Conservation (phyloP, 352 stramenopile genomes). For the Lagenidium giganteum region DNA sequence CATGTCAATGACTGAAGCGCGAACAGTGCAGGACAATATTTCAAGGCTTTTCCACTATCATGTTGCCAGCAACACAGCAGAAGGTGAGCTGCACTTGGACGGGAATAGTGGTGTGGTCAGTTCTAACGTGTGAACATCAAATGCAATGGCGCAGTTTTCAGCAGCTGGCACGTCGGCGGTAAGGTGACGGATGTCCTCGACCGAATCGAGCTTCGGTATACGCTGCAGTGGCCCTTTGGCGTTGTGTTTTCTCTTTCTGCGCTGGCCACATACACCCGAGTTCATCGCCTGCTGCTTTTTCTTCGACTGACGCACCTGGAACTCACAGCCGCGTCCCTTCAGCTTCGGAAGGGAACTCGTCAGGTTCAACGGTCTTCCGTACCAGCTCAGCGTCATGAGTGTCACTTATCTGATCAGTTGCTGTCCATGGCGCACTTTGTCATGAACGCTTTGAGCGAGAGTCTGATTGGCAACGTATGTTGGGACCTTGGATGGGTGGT, state of each 20-base stretch:
- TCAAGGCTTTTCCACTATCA: conserved; percentile 44
- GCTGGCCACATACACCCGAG: conserved; percentile 5
- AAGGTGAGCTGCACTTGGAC: conserved; percentile 35
- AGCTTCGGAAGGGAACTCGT: conserved; percentile 12
- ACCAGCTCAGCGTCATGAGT: no score
- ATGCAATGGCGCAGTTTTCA: no score
- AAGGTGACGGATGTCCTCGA: conserved; percentile 11
- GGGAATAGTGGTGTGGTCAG: conserved; percentile 13
- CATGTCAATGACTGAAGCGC: conserved; percentile 55
- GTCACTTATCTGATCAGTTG: no score
- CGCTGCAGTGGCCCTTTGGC: conserved; percentile 3
- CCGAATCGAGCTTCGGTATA: conserved; percentile 12
- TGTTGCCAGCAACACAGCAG: conserved; percentile 19
- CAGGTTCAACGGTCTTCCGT: no score
- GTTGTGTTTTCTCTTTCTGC: conserved; percentile 5
- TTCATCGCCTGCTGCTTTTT: conserved; percentile 16
- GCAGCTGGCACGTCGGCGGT: no score
- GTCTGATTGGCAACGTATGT: no score
- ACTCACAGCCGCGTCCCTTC: conserved; percentile 25
- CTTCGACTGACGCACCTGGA: conserved; percentile 38
- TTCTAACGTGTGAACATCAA: no score
- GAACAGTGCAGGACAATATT: conserved; percentile 13
- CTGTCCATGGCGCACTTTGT: no score
- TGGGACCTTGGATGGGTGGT: no score
- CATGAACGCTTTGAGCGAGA: no score